These are phyloP conservation scores for Eucalyptus guilfoylei DNA, from an alignment of 345 rosid species.

Conservation along the genomic window DNA sequence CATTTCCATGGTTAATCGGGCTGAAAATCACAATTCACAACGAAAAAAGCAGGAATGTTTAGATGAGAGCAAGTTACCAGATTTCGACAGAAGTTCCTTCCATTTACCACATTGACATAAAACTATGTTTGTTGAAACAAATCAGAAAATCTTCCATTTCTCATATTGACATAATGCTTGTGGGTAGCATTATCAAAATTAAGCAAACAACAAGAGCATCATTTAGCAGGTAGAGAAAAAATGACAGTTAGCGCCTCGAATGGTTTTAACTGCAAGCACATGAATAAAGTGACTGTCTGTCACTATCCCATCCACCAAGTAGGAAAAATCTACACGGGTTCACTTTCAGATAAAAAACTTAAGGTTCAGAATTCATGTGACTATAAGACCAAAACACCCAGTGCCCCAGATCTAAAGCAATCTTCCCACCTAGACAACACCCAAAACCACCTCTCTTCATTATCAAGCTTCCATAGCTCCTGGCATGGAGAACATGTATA, in stretches of 20 bases:
- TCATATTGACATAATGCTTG: not conserved
- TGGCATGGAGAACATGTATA: conserved; percentile 7
- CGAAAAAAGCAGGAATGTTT: not conserved
- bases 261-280: conserved; percentile 27
- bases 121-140: not conserved
- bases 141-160: not conserved
- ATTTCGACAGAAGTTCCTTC: not conserved
- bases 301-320: not conserved
- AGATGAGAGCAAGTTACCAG: not conserved
- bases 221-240: not conserved
- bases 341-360: conserved; percentile 20
- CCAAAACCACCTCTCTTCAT: conserved; percentile 6
- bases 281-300: conserved; percentile 20
- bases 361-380: conserved; percentile 29
- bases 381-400: not conserved
- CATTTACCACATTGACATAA: not conserved
- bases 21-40: not conserved
- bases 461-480: conserved; percentile 4
- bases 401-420: not conserved
- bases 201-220: not conserved
- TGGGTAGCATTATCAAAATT: not conserved
- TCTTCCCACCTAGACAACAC: conserved; percentile 10
- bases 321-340: not conserved
- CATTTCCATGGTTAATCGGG: not conserved
- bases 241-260: conserved; percentile 5